phyloP scores from a whole-genome alignment of 768 basidiomycete genomes.

The Mycena rebaudengoi region DNA sequence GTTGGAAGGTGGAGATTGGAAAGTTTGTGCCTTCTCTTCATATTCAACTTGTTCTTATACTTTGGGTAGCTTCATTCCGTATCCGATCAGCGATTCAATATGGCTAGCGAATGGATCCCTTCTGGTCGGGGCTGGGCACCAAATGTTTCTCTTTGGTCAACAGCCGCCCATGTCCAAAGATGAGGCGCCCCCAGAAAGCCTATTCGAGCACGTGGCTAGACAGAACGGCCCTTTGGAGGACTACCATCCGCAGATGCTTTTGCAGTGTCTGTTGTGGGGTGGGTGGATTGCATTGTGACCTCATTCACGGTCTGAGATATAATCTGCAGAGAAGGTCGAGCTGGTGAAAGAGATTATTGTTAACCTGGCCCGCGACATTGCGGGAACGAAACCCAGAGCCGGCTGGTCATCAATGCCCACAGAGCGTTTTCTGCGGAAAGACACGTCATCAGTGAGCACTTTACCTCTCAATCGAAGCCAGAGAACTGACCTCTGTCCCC shows the following conservation, averaged over 20 bases:
- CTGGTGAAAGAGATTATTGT: slow-evolving; percentile 85
- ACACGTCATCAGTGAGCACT: slow-evolving; percentile 13
- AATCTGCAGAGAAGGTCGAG: slow-evolving; percentile 75
- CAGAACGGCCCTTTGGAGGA: slow-evolving; percentile 89
- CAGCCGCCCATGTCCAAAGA: slow-evolving; percentile 30
- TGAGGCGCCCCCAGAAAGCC: slow-evolving; percentile 46
- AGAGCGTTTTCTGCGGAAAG: slow-evolving; percentile 62
- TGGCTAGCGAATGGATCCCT: slow-evolving; percentile 89
- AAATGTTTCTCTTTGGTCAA: slow-evolving; percentile 83
- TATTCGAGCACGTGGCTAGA: slow-evolving; percentile 85
- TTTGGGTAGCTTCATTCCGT: slow-evolving; percentile 69
- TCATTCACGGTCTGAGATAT: background rate
- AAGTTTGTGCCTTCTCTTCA: slow-evolving; percentile 54
- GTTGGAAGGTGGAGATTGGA: slow-evolving; percentile 73
- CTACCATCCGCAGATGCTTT: slow-evolving; percentile 92
- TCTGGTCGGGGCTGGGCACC: slow-evolving; percentile 82
- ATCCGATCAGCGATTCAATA: slow-evolving; percentile 87
- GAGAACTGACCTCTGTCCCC: background rate
- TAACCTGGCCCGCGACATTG: slow-evolving; percentile 61
- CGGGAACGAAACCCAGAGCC: slow-evolving; percentile 32
- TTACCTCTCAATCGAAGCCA: background rate
- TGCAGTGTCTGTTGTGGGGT: slow-evolving; percentile 96
- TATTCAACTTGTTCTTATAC: background rate
- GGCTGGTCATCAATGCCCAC: slow-evolving; percentile 63
- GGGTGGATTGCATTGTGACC: slow-evolving; percentile 29